A percentile compares a stretch with the other conserved stretches of the same genome.
phyloP scores from a whole-genome alignment of 2,329 filamentous ascomycete genomes.

The Pseudopithomyces maydicus region DNA sequence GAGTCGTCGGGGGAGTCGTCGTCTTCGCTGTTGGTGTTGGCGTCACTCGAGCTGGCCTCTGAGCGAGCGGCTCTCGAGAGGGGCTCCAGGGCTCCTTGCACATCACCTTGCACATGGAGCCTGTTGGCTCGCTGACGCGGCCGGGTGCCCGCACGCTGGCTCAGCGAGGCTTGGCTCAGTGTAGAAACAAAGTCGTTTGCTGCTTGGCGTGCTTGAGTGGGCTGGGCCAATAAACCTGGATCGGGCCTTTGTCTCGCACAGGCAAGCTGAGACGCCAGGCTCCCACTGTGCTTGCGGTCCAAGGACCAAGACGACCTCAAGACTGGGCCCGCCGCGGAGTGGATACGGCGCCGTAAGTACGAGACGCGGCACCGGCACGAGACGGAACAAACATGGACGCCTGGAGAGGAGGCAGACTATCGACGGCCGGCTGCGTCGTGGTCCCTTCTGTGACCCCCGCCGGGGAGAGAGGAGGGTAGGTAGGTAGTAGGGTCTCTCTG shows the following conservation, averaged over 20 bases:
- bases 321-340: conserved; percentile 8
- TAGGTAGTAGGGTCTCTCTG: too few relatives aligned
- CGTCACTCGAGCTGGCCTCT: too few relatives aligned
- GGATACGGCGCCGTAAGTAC: conserved; percentile 6
- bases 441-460: neutral
- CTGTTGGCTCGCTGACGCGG: conserved; percentile 37
- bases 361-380: neutral
- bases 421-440: conserved; percentile 2
- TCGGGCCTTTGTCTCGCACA: conserved; percentile 39
- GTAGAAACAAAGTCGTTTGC: conserved; percentile 36
- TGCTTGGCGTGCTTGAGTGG: conserved; percentile 41
- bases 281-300: conserved; percentile 15
- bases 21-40: neutral
- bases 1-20: conserved; percentile 1
- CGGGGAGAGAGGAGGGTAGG: too few relatives aligned
- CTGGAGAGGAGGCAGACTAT: neutral
- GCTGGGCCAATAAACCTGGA: conserved; percentile 33
- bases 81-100: too few relatives aligned
- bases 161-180: conserved; percentile 30
- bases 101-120: too few relatives aligned
- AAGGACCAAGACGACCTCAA: conserved; percentile 21
- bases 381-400: neutral
- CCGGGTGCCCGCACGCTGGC: conserved; percentile 33
- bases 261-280: conserved; percentile 35
- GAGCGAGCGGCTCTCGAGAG: too few relatives aligned